Evolutionary conservation across 2,329 filamentous ascomycete species (phyloP), one percentile per base, ranked within the genome.

Genomic region (Epichloe hybrida): DNA sequence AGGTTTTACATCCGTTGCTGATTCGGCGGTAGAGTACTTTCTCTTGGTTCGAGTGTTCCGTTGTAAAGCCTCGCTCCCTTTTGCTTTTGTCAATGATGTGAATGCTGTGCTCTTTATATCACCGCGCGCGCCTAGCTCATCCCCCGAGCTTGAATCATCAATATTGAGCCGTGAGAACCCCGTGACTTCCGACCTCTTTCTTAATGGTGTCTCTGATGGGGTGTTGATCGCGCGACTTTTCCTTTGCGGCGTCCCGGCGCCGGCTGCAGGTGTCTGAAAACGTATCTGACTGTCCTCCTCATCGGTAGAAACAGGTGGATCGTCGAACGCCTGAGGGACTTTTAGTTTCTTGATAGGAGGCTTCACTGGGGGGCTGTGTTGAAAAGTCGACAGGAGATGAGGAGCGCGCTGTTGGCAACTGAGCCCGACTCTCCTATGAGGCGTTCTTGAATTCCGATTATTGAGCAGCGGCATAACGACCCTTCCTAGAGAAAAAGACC

Each of bases 41-140:
- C 49, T 50, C 23, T 50, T 42, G 13, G 46, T 52, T 39, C 48
- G 54, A 12, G 23, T 37, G 35, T 37, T 31, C 17, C 39, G 52
- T 39, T 48, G 50, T 34, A 39, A 20, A 15, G 46, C 54, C 5
- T 37, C 46, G 37, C 49, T 15, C 23, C n/a, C 20, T 34, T 36
- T 36, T n/a, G 51, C 27, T 20, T 44, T 35, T 2, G 42, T 23
- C 42, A 72, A 72, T 13, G 37, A 52, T n/a, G 65, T 23, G 42
- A 72, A 72, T 12, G 35, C 52, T n/a, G 65, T 69, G 8, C 54
- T 55, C 38, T 55, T 61, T 27, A 73, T 71, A 48, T 62, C 54
- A 15, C 57, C 65, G 4, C 57, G 54, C n/a, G 52, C 51, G 35
- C 51, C 54, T 27, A 50, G 51, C 21, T 65, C 59, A 35, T 64